Base-by-base conservation (phyloP, 2,329 filamentous ascomycete genomes). In the Didymella glomerata region DNA sequence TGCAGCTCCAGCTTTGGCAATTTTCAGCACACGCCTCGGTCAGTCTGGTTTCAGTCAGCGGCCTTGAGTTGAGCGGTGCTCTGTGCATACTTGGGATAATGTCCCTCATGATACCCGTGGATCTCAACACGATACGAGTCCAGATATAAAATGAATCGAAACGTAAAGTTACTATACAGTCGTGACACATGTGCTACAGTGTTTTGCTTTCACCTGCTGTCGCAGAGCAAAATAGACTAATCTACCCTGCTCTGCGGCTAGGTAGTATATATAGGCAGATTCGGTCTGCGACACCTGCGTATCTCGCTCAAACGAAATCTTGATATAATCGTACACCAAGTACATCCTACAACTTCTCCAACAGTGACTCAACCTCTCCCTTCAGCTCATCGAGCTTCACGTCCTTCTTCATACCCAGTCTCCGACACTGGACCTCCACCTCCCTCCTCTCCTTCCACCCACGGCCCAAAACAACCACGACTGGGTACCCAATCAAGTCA, bases 401-500 rank as follows among this genome's bases (percentile, higher is more conserved):
- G 14, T 86, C 79, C 63, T 88, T 82, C 65, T 85, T 89, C 16
- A 90, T 69, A 7, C 81, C 83, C 25, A 94, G 79, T 55, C 85
- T 83, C 59, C 91, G 84, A 77, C 92, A 94, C 72, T 96, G 92
- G 28, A 97, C 85, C 75, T 96, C 93, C 36, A 90, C 85, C 16
- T 82, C 77, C 56, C 60, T 58, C 47, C 41, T 68, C 36, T 73
- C 67, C 61, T 67, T 70, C 76, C 76, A 78, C 8, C 60, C 61
- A 18, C 65, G 62, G 7, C 94, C 94, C 30, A 98, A 76, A 2
- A 97, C 83, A 13, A 97, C 82, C 9, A 94, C 83, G 13, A 98
- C 82, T 0, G 94, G 94, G 74, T 96, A 97, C 3, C 95, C 95
- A 54, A 94, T 86, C 57, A 95, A 75, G 76, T 98, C 93, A 1